These are phyloP conservation scores for Elaeagnus macrophylla DNA, from an alignment of 306 rosid genomes.

Conservation along the genomic window DNA sequence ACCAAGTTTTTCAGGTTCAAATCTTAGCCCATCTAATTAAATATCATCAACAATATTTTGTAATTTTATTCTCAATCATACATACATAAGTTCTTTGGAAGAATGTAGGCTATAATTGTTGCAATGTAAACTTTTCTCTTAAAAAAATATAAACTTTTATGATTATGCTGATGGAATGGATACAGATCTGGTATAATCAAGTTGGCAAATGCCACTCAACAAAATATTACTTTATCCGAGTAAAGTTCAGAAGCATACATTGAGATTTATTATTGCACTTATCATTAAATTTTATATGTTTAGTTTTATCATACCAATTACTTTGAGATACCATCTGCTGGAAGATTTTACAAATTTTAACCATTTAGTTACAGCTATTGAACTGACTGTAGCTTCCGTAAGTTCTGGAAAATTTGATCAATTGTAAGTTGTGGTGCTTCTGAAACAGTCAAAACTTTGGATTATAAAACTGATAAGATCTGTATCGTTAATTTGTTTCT, in stretches of 20 bases:
- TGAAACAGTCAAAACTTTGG: neutral
- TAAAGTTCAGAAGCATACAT: conserved; percentile 13
- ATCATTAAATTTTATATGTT: conserved; percentile 6
- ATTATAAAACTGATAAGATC: neutral
- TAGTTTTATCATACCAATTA: neutral
- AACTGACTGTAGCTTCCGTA: neutral
- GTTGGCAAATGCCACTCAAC: conserved; percentile 21
- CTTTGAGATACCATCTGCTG: conserved; percentile 10
- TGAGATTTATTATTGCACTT: conserved; percentile 15
- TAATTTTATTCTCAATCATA: conserved; percentile 15
- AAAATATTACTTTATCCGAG: conserved; percentile 25
- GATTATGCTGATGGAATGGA: conserved; percentile 36
- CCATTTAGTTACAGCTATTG: conserved; percentile 11
- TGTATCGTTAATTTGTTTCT: neutral
- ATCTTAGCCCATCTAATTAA: conserved; percentile 64
- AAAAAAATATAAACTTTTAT: conserved; percentile 24
- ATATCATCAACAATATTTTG: conserved; percentile 25
- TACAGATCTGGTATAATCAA: conserved; percentile 31
- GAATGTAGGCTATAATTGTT: neutral
- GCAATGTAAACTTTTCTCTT: neutral
- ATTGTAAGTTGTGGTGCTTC: neutral
- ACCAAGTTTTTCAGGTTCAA: conserved; percentile 99
- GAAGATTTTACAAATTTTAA: conserved; percentile 11
- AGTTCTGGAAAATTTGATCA: neutral
- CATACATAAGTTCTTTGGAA: conserved; percentile 26